Evolutionary conservation across 78 protist genomes (phyloP), one percentile per base, ranked within the genome.

Genomic region (Protostelium mycophagum): DNA sequence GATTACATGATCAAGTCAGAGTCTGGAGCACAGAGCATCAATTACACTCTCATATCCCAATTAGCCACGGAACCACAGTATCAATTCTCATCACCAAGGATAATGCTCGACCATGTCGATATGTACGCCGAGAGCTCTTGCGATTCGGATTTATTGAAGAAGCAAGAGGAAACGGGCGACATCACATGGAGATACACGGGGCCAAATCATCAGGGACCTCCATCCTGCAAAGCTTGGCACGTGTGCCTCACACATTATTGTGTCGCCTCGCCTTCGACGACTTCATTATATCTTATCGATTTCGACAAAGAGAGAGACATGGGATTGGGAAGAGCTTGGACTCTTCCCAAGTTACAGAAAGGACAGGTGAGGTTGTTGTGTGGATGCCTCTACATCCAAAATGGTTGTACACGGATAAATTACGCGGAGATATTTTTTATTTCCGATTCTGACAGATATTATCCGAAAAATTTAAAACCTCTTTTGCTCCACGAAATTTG

Each of bases 281-380:
- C 31, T 0, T 85, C 83, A 83, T 36, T 84, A 9, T 23, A 36
- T 0, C 37, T 93, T 36, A 83, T 94, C 28, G 94, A 94, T 35
- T 73, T 83, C 9, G 28, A 84, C 29, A 38, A 63, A 37, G 96
- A 94, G 85, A 86, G 91, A 34, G n/a, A 93, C 28, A 94, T 94
- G 94, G 90, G 89, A 0, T 35, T 94, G 34, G 96, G 96, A 28
- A n/a, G 94, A 29, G 89, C 87, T 16, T 94, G 94, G 93, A 37
- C 1, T 0, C 39, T 88, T 1, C 35, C 37, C 1, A 9, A 88
- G 23, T 88, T 91, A 25, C 28, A 28, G 25, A 28, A 38, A 23
- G 96, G 96, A 36, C 29, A 39, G 35, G 91, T 90, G n/a, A 89
- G 84, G 1, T 0, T 89, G 34, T 91, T 86, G 34, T 23, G 83